Evolutionary conservation across 106 monocot species (phyloP).

Genomic region (Chionographis japonica): DNA sequence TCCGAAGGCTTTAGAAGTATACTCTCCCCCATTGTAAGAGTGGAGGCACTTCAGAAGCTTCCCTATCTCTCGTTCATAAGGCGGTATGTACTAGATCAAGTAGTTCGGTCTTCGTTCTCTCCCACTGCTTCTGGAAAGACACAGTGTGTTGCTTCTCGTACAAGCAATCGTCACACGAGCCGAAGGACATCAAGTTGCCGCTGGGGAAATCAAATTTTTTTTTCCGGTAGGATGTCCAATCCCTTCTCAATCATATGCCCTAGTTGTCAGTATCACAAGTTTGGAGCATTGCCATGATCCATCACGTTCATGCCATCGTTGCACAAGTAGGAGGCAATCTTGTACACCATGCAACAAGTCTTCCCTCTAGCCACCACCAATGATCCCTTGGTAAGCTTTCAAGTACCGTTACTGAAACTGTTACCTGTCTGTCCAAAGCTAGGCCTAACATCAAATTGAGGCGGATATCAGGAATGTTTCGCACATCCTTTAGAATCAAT

Average conservation of each 20-base stretch:
- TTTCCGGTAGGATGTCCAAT: background rate
- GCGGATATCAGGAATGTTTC: background rate
- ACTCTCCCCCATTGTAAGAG: background rate
- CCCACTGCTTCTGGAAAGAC: background rate
- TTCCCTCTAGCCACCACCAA: too few species aligned
- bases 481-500: background rate
- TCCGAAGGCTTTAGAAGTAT: background rate
- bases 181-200: background rate
- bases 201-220: background rate
- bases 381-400: too few species aligned
- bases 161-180: conserved; percentile 5
- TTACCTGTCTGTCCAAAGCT: background rate
- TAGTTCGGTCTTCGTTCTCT: too few species aligned
- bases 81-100: background rate
- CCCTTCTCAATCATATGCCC: conserved; percentile 12
- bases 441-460: background rate
- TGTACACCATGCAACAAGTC: too few species aligned
- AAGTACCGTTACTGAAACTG: background rate
- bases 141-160: background rate
- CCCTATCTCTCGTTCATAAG: background rate
- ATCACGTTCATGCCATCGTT: too few species aligned
- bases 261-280: background rate
- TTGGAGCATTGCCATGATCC: too few species aligned
- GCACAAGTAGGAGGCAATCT: too few species aligned
- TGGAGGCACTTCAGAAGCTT: background rate